phyloP scores from a whole-genome alignment of 257 asterid genomes.

The Petunia secreta region DNA sequence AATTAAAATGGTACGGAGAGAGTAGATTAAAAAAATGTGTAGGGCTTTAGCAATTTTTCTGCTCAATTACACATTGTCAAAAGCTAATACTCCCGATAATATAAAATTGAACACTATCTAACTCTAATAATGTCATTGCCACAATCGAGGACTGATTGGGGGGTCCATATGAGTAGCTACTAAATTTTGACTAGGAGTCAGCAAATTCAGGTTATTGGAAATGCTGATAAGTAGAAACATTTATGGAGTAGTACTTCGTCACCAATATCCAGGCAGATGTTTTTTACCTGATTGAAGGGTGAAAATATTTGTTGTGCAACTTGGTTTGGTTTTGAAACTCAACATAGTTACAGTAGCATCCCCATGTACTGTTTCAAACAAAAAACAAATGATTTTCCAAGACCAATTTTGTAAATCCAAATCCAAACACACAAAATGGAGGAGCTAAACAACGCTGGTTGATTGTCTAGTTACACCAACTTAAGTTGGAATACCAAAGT shows the following conservation, averaged over 20 bases:
- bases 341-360: background rate
- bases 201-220: conserved; percentile 9
- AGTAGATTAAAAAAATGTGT: no score
- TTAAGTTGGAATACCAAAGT: background rate
- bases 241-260: background rate
- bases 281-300: conserved; percentile 10
- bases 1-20: no score
- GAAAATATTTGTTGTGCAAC: background rate
- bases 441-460: background rate
- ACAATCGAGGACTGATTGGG: background rate
- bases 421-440: background rate
- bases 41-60: no score
- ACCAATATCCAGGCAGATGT: background rate
- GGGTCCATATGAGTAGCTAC: background rate
- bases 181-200: background rate
- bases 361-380: background rate
- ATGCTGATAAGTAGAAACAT: background rate
- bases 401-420: no score
- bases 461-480: background rate
- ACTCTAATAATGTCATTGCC: background rate
- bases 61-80: background rate
- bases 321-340: background rate
- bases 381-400: no score
- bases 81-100: background rate
- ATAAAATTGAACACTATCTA: background rate